These are phyloP conservation scores for Cenchrus purpureus DNA, from an alignment of 176 grass and related monocot genomes.

Conservation along the genomic window DNA sequence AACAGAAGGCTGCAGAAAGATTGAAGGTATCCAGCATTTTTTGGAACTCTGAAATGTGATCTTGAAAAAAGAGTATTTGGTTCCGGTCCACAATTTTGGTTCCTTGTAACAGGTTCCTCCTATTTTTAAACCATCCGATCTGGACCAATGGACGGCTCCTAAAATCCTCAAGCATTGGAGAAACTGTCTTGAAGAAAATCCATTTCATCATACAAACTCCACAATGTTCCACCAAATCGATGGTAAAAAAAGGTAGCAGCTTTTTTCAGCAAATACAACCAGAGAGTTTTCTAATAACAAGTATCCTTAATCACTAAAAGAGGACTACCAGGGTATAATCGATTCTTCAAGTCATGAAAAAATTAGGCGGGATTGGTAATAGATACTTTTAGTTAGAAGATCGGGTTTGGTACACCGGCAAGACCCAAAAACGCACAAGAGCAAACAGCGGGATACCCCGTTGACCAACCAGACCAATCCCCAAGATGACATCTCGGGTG, in stretches of 20 bases:
- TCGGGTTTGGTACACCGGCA: slow-evolving; percentile 25
- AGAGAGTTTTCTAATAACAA: neutral
- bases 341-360: neutral
- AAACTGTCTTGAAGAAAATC: too few relatives aligned
- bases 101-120: too few relatives aligned
- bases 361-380: neutral
- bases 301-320: slow-evolving; percentile 4
- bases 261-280: slow-evolving; percentile 12
- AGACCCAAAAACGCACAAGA: slow-evolving; percentile 12
- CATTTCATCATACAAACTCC: neutral
- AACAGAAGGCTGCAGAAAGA: neutral
- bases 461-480: slow-evolving; percentile 52
- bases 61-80: too few relatives aligned
- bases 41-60: neutral
- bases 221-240: neutral
- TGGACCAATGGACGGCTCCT: too few relatives aligned
- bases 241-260: neutral
- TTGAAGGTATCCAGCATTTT: neutral
- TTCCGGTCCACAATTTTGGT: too few relatives aligned
- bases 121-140: too few relatives aligned
- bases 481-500: slow-evolving; percentile 41
- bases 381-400: slow-evolving; percentile 24
- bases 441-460: slow-evolving; percentile 37
- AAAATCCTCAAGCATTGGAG: too few relatives aligned
- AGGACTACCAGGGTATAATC: neutral